These are phyloP conservation scores for Acmispon strigosus DNA, from an alignment of 306 rosid species.

Conservation along the genomic window DNA sequence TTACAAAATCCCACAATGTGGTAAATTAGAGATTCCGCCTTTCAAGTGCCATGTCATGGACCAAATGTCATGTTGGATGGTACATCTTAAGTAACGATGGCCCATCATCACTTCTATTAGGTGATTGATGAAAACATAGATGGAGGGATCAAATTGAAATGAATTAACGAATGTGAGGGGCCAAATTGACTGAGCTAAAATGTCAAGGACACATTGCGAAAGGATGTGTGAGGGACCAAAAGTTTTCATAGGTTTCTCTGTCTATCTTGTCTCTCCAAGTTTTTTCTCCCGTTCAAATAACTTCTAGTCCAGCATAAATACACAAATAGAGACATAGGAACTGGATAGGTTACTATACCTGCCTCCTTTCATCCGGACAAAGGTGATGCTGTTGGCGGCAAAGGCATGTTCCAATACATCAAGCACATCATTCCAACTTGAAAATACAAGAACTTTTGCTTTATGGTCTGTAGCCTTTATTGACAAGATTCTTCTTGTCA, in stretches of 20 bases:
- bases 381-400: conserved; percentile 53
- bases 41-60: background rate
- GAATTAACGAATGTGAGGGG: background rate
- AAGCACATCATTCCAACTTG: conserved; percentile 97
- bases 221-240: background rate
- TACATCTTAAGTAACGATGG: background rate
- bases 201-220: background rate
- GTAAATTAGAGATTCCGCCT: background rate
- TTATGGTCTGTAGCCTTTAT: conserved; percentile 65
- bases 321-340: background rate
- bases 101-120: background rate
- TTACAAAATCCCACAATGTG: background rate
- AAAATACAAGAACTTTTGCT: conserved; percentile 82
- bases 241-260: background rate
- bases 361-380: conserved; percentile 91
- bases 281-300: background rate
- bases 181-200: background rate
- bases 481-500: conserved; percentile 85
- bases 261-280: background rate
- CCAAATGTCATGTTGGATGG: background rate
- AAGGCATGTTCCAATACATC: conserved; percentile 92
- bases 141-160: background rate
- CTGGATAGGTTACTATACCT: conserved; percentile 42
- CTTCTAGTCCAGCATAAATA: conserved; percentile 8
- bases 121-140: background rate